Evolutionary conservation across 306 rosid species (phyloP), one percentile per base, ranked within the genome.

Genomic region (Castanopsis chinensis): DNA sequence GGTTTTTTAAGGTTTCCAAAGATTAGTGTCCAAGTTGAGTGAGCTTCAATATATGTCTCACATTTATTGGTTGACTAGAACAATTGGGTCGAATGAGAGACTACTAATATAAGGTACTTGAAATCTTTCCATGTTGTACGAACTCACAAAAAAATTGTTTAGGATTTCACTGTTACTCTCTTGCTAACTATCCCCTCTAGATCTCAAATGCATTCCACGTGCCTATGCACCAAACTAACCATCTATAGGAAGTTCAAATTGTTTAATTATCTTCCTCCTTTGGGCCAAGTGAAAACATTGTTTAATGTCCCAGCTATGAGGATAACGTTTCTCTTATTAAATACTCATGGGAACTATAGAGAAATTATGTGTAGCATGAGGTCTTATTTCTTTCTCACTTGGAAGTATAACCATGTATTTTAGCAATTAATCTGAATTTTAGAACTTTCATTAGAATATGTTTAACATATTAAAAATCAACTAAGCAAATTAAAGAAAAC

Each of bases 181-280:
- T 41, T 41, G 45, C 45, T 41, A 41, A 41, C 11, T 8, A 0
- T 41, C 45, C 11, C 45, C 45, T 41, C 45, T 41, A 89, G 75
- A 92, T 77, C 59, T 71, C 7, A 79, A 89, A 81, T 92, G 96
- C 89, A 78, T 79, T 90, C 96, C 96, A 92, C 90, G 83, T 90
- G 90, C 85, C 88, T 74, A 30, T 89, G 89, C 92, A 84, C 90
- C 90, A 61, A 73, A 64, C 60, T 72, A 21, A 11, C 37, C 78
- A 51, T 57, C 69, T 27, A 25, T 56, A 41, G 73, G 60, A 54
- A 80, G 52, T 59, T 71, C 58, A 28, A 23, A 25, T 72, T 77
- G 56, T 73, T 41, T 41, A n/a, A n/a, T n/a, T n/a, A 60, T 70
- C 11, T 71, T 67, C 68, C 77, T 52, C 64, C 81, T 73, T 13